These are phyloP conservation scores for Emmonsia crescens DNA, from an alignment of 2,329 filamentous ascomycete genomes.

Conservation along the genomic window DNA sequence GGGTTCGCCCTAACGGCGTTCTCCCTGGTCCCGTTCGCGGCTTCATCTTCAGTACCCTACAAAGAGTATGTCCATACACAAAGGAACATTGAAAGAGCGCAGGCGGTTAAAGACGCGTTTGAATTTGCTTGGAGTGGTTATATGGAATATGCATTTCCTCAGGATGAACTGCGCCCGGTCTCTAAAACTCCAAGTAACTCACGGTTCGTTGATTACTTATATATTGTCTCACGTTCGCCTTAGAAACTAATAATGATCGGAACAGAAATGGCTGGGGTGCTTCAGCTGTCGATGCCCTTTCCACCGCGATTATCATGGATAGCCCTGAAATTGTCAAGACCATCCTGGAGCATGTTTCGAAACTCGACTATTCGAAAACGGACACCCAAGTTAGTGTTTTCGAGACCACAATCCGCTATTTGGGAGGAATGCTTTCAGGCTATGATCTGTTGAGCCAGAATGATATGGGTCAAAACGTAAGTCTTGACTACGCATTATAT, in stretches of 20 bases:
- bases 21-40: conserved; percentile 3
- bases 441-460: conserved; percentile 57
- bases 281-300: conserved; percentile 68
- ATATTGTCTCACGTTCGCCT: background rate
- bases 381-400: conserved; percentile 60
- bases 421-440: conserved; percentile 68
- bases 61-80: background rate
- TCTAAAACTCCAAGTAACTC: conserved; percentile 57
- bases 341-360: conserved; percentile 60
- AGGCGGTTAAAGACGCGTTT: conserved; percentile 58
- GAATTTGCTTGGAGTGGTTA: conserved; percentile 63
- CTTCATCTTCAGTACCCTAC: conserved; percentile 5
- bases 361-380: conserved; percentile 59
- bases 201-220: conserved; percentile 40
- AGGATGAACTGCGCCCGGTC: conserved; percentile 63
- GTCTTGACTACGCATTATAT: background rate
- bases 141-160: conserved; percentile 60
- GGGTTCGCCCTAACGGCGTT: background rate
- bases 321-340: conserved; percentile 55
- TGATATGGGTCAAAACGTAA: conserved; percentile 37
- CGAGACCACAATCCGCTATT: conserved; percentile 81
- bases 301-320: conserved; percentile 68
- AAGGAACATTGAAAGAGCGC: conserved; percentile 30
- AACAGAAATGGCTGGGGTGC: conserved; percentile 76
- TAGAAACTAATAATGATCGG: conserved; percentile 4